A percentile compares a stretch with the other conserved stretches of the same genome.
These are phyloP conservation scores for Diaporthe sp. DNA, from an alignment of 2,329 filamentous ascomycete genomes.

Conservation along the genomic window DNA sequence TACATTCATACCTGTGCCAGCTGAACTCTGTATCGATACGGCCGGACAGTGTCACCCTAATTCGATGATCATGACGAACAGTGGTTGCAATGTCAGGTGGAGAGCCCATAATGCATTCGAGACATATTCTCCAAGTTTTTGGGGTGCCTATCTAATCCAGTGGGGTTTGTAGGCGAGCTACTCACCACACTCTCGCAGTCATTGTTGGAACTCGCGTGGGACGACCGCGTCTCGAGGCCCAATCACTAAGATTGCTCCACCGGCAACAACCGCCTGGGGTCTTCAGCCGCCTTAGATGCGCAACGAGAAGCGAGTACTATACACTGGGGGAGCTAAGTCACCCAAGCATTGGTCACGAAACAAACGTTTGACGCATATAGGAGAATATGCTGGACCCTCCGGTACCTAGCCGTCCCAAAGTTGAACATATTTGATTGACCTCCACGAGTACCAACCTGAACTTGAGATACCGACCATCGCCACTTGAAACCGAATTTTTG, in stretches of 20 bases:
- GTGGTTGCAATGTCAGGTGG: not conserved
- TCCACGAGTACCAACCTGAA: not conserved
- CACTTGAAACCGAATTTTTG: not conserved
- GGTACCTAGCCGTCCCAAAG: not conserved
- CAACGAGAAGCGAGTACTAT: not conserved
- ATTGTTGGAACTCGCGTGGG: not conserved
- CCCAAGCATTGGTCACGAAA: not conserved
- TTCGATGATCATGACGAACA: not conserved
- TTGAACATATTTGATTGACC: not conserved
- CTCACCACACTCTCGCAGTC: not conserved
- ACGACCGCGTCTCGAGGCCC: slow-evolving; percentile 5
- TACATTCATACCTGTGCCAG: not conserved
- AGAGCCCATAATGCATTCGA: not conserved
- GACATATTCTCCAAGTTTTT: not conserved
- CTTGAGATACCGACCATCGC: not conserved
- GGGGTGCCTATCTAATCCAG: not conserved
- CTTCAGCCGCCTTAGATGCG: not conserved
- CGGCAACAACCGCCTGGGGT: too few relatives aligned
- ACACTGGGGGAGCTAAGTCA: not conserved
- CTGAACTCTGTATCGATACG: not conserved
- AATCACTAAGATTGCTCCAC: not conserved
- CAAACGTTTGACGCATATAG: not conserved
- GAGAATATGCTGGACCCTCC: not conserved
- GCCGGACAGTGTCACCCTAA: not conserved
- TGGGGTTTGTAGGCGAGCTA: not conserved